Conservation (phyloP, 768 basidiomycete genomes). For the Leccinum aurantiacum region DNA sequence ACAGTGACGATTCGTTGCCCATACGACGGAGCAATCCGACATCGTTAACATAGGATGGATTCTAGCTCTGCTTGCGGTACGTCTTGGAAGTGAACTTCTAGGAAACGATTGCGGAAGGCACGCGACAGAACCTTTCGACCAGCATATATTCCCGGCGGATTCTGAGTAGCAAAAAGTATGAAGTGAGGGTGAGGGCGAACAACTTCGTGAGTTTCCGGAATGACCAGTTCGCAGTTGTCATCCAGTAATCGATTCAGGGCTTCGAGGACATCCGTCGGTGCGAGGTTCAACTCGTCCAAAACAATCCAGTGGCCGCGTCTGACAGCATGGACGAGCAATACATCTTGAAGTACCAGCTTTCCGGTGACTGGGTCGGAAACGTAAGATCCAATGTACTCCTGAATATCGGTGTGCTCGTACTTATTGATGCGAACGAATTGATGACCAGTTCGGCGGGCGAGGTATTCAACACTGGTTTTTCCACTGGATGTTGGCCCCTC, state of each 20-base stretch:
- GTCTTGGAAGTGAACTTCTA: slow-evolving; percentile 97
- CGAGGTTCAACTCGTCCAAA: slow-evolving; percentile 94
- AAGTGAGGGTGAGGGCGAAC: slow-evolving; percentile 92
- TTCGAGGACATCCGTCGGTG: slow-evolving; percentile 96
- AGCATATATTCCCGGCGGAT: slow-evolving; percentile 93
- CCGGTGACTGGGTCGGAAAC: slow-evolving; percentile 90
- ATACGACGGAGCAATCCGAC: slow-evolving; percentile 91
- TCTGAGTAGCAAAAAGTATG: slow-evolving; percentile 98
- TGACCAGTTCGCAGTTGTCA: slow-evolving; percentile 93
- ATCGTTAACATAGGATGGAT: slow-evolving; percentile 89
- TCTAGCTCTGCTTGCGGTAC: slow-evolving; percentile 93
- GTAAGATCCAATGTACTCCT: slow-evolving; percentile 97
- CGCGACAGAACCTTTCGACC: slow-evolving; percentile 93
- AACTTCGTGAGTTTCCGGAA: slow-evolving; percentile 95
- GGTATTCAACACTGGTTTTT: slow-evolving; percentile 96
- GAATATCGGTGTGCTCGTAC: slow-evolving; percentile 99
- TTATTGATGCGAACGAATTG: slow-evolving; percentile 98
- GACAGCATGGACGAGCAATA: slow-evolving; percentile 90
- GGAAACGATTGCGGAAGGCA: slow-evolving; percentile 95
- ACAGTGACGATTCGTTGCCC: slow-evolving; percentile 88
- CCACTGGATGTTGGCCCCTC: slow-evolving; percentile 98
- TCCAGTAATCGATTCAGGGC: slow-evolving; percentile 95
- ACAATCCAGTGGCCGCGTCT: slow-evolving; percentile 97
- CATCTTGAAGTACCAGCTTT: slow-evolving; percentile 92
- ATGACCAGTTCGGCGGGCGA: slow-evolving; percentile 91